phyloP scores from a whole-genome alignment of 83 land plant species.

The Diphasiastrum complanatum region DNA sequence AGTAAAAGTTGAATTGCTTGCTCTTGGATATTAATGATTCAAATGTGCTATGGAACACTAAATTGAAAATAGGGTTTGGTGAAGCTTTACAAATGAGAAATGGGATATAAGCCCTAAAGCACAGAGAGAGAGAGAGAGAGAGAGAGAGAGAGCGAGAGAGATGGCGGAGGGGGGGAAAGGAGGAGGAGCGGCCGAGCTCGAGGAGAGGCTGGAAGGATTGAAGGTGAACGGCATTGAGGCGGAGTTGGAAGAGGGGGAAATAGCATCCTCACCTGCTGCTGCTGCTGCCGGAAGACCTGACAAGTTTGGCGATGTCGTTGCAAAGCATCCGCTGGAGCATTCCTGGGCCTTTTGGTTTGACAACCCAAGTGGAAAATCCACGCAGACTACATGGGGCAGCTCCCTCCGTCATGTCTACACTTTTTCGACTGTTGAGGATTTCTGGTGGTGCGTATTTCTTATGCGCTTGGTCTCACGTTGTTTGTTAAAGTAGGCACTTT shows the following conservation, averaged over 20 bases:
- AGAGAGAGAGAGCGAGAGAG: too few species aligned
- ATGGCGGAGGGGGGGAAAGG: conserved; percentile 31
- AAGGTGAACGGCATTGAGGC: conserved; percentile 7
- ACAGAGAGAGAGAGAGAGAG: too few species aligned
- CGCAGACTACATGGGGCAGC: conserved; percentile 78
- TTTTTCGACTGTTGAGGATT: conserved; percentile 72
- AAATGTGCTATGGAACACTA: too few species aligned
- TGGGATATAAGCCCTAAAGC: too few species aligned
- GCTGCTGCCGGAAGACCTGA: neutral
- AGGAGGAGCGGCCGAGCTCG: conserved; percentile 16
- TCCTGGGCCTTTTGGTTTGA: conserved; percentile 97
- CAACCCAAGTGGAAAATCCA: conserved; percentile 56
- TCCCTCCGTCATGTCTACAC: conserved; percentile 71
- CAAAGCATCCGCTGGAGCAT: conserved; percentile 70
- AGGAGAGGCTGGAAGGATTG: neutral
- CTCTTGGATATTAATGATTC: too few species aligned
- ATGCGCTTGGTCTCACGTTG: too few species aligned
- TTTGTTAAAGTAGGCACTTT: too few species aligned
- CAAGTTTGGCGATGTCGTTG: conserved; percentile 2
- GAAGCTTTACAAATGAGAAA: too few species aligned
- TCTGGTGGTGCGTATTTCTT: too few species aligned
- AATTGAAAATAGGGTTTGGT: too few species aligned
- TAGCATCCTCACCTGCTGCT: conserved; percentile 18
- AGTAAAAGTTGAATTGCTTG: too few species aligned
- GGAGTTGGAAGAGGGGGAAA: conserved; percentile 42